phyloP scores from a whole-genome alignment of 2,329 filamentous ascomycete genomes.

The Botrytis elliptica region DNA sequence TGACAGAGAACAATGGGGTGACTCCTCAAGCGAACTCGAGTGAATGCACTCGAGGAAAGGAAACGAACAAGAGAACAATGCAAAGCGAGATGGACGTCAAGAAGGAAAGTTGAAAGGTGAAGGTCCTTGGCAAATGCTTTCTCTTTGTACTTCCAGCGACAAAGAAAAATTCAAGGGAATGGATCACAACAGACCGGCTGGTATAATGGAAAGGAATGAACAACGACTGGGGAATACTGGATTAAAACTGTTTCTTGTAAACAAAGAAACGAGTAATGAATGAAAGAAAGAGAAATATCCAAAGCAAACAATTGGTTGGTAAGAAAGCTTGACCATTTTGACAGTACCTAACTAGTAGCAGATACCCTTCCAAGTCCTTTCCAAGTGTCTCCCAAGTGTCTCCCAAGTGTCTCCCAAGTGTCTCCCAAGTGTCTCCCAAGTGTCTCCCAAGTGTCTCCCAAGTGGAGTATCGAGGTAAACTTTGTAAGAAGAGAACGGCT shows the following conservation, averaged over 20 bases:
- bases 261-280: not conserved
- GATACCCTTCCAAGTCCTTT: not conserved
- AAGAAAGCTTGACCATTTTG: not conserved
- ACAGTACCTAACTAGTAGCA: not conserved
- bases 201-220: not conserved
- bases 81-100: not conserved
- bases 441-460: not conserved
- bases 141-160: constrained; percentile 16
- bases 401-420: not conserved
- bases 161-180: not conserved
- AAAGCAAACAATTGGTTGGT: constrained; percentile 11
- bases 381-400: not conserved
- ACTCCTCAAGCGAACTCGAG: constrained; percentile 3
- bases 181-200: not conserved
- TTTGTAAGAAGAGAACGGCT: constrained; percentile 8
- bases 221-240: constrained; percentile 3
- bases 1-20: constrained; percentile 12
- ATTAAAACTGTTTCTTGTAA: constrained; percentile 12
- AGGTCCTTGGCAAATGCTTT: constrained; percentile 2
- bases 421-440: not conserved
- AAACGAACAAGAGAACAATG: constrained; percentile 4
- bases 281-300: not conserved
- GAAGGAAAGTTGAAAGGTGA: not conserved
- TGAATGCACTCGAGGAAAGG: constrained; percentile 4
- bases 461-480: not conserved